A percentile compares a stretch with the other conserved stretches of the same genome.
Evolutionary conservation across 176 grass and related monocot genomes (phyloP).

Genomic region (Leersia perrieri): DNA sequence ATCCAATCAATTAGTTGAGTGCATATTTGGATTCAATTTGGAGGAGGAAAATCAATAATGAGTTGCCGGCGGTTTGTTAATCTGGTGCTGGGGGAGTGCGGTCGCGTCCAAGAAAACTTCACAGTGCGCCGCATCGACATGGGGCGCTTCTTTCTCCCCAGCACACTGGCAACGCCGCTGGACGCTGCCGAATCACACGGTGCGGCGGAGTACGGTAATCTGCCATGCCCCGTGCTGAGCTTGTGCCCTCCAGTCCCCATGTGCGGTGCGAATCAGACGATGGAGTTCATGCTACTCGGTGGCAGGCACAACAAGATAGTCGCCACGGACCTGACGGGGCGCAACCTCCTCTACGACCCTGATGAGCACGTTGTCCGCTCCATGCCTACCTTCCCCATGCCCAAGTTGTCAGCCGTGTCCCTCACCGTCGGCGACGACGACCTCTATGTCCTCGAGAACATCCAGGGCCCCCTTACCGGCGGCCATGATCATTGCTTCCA

Average conservation of each 20-base stretch:
- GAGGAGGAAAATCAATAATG: neutral
- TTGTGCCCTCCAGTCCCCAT: too few relatives aligned
- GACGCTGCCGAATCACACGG: neutral
- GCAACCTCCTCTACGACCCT: neutral
- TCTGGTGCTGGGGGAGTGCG: neutral
- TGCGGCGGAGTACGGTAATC: neutral
- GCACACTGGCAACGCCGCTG: too few relatives aligned
- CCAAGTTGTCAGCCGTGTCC: neutral
- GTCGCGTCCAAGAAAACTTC: neutral
- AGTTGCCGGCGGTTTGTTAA: neutral
- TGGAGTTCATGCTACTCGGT: neutral
- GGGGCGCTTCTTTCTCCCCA: neutral
- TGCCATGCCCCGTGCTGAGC: neutral
- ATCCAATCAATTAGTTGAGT: too few relatives aligned
- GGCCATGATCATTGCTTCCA: too few relatives aligned
- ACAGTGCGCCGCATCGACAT: neutral
- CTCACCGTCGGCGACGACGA: neutral
- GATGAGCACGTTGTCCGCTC: neutral
- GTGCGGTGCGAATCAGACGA: fast-evolving
- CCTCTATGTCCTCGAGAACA: neutral
- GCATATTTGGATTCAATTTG: too few relatives aligned
- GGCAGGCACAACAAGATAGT: neutral
- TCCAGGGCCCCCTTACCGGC: too few relatives aligned
- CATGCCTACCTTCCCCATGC: neutral
- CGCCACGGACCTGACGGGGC: neutral